These are phyloP conservation scores for Theileria sp. DNA, from an alignment of 169 alveolate genomes.

Conservation along the genomic window DNA sequence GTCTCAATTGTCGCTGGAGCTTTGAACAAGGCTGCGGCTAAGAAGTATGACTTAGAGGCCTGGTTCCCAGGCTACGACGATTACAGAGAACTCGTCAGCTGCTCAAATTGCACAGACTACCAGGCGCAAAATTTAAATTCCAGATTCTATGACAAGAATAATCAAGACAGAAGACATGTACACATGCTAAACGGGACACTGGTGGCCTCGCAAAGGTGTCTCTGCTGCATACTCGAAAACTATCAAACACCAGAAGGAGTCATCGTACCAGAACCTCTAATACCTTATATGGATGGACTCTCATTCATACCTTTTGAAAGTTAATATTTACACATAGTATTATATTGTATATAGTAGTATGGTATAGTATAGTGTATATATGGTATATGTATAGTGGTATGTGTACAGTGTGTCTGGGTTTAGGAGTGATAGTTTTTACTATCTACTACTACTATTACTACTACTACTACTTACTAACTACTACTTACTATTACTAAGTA, in stretches of 20 bases:
- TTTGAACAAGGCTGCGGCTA: slow-evolving; percentile 98
- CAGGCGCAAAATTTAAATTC: slow-evolving; percentile 82
- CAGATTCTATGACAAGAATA: slow-evolving; percentile 62
- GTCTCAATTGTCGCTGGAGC: slow-evolving; percentile 98
- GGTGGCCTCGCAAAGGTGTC: slow-evolving; percentile 96
- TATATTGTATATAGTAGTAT: neutral
- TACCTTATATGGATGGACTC: slow-evolving; percentile 88
- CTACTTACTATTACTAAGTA: no score
- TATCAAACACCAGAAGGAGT: slow-evolving; percentile 93
- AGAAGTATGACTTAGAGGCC: slow-evolving; percentile 98
- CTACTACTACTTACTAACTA: no score
- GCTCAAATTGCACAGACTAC: slow-evolving; percentile 99
- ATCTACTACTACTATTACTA: no score
- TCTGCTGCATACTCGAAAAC: slow-evolving; percentile 94
- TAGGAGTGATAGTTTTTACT: no score
- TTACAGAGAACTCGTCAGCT: slow-evolving; percentile 96
- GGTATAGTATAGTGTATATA: no score
- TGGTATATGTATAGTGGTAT: neutral
- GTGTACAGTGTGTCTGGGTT: no score
- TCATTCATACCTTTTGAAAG: slow-evolving; percentile 83
- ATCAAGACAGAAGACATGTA: slow-evolving; percentile 77
- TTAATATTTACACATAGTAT: neutral
- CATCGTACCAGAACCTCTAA: slow-evolving; percentile 88
- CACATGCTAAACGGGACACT: slow-evolving; percentile 98
- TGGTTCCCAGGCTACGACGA: slow-evolving; percentile 98